A percentile compares a stretch with the other conserved stretches of the same genome.
Evolutionary conservation across 371 early-diverging fungal species (phyloP).

Genomic region (Chytridium lagenaria): DNA sequence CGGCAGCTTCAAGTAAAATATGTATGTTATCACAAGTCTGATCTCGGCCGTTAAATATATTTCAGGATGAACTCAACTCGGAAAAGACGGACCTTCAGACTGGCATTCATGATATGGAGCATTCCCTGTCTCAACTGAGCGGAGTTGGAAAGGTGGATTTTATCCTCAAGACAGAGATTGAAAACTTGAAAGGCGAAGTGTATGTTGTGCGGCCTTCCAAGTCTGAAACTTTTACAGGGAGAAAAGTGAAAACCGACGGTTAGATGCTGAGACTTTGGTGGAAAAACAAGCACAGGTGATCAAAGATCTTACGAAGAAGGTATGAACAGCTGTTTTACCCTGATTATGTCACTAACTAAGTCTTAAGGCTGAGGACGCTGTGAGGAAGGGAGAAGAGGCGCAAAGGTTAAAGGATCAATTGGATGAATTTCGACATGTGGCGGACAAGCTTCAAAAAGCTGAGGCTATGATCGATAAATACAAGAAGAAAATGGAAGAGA

Average conservation of each 20-base stretch:
- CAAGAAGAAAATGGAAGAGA: constrained; percentile 91
- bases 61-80: constrained; percentile 67
- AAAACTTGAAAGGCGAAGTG: constrained; percentile 82
- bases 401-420: constrained; percentile 81
- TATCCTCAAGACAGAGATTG: constrained; percentile 84
- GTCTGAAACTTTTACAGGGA: constrained; percentile 46
- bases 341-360: background rate
- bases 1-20: constrained; percentile 63
- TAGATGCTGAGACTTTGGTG: constrained; percentile 72
- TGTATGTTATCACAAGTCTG: constrained; percentile 50
- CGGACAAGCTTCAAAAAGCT: constrained; percentile 87
- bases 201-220: constrained; percentile 54
- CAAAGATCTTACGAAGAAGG: constrained; percentile 70
- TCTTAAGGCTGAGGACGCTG: constrained; percentile 41
- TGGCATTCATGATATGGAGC: constrained; percentile 75
- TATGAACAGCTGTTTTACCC: constrained; percentile 27
- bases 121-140: constrained; percentile 67
- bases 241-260: constrained; percentile 76
- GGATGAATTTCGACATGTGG: constrained; percentile 86
- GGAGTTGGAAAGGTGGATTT: constrained; percentile 85
- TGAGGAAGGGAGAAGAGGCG: constrained; percentile 68
- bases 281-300: constrained; percentile 66
- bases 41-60: background rate
- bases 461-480: constrained; percentile 94
- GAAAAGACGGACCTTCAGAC: constrained; percentile 71